Base-by-base conservation (phyloP, 2,329 filamentous ascomycete species). In the Calonectria crousiana region DNA sequence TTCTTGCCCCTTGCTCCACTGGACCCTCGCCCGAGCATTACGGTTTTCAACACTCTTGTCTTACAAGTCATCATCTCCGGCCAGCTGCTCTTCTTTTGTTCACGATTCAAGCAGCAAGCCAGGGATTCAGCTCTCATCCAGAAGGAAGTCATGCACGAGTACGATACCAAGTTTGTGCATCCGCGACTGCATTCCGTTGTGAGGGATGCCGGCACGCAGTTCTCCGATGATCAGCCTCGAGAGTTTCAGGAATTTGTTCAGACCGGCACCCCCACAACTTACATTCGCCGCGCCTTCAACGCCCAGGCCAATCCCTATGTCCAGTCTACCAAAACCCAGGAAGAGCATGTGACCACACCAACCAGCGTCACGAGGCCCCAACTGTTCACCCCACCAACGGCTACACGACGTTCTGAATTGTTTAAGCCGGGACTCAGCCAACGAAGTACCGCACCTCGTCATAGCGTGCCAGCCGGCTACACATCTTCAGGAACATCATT, bases 81-180 rank as follows among this genome's bases (percentile, higher is more conserved):
- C 1, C 95, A 98, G 83, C 90, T 98, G 76, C 89, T 92, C 67
- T 87, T 95, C 36, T 87, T 98, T 65, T 93, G 94, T 74, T 90
- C 89, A 2, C 92, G 89, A 41, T 98, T 96, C 84, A 89, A 91
- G 4, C 96, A 96, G 82, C 96, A 98, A 83, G 92, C 91, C 74
- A 98, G 95, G 82, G 97, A 99, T 84, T 92, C 91, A 2, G 89
- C 92, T 2, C 90, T 98, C 60, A 94, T 99, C 73, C 95, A 98
- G 78, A 95, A 94, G 79, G 95, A 98, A 84, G 96, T 98, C 6
- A 89, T 98, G 85, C 93, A 95, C 83, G 97, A 99, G 85, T 99
- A 99, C 82, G 95, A 98, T 82, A 95, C 92, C 78, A 99, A 99
- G 86, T 98, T 94, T 81, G 97, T 99, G 1, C 95, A 97, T 81